Base-by-base conservation (phyloP, 768 basidiomycete species). In the Mycena kentingensis region DNA sequence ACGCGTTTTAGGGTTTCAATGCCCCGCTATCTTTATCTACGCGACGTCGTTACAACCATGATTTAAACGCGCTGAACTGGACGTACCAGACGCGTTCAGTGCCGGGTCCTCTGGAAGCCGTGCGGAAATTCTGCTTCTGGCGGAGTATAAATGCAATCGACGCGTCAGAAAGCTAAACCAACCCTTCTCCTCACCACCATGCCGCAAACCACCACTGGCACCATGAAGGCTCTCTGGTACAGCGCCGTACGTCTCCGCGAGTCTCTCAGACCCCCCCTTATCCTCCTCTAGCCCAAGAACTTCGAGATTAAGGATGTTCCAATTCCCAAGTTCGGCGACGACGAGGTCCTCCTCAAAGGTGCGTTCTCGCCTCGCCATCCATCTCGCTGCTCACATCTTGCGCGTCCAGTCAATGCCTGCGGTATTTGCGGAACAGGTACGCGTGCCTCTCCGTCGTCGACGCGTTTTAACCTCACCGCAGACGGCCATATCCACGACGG, bases 321-420 rank as follows among this genome's bases (percentile, higher is more conserved):
- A 4, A 80, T 89, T 49, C 88, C 88, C 6, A 53, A 78, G 52
- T 73, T 81, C 53, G 77, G 77, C 28, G 84, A 87, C 55, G 79
- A 88, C 47, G 89, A 91, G 24, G 80, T 90, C 43, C 77, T 90
- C 46, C 73, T 91, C 59, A 89, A 91, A 77, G 87, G 86, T 83
- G 44, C 49, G 63, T 24, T 13, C 28, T 15, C 19, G 12, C 19
- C 5, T 44, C 21, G 22, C 19, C 22, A 5, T 16, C n/a, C 41
- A n/a, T 27, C 57, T 64, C 5, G 63, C 24, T 52, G 25, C 15
- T 37, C 24, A 52, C 22, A 15, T 16, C 29, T 8, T 42, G 10
- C 15, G 38, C 2, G 36, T 45, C 27, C 22, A 78, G 78, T 80
- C 35, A 63, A 65, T 31, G 75, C 69, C 49, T 79, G 77, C 54